Evolutionary conservation across 176 grass and related monocot genomes (phyloP).

Genomic region (Pontederia crassipes): DNA sequence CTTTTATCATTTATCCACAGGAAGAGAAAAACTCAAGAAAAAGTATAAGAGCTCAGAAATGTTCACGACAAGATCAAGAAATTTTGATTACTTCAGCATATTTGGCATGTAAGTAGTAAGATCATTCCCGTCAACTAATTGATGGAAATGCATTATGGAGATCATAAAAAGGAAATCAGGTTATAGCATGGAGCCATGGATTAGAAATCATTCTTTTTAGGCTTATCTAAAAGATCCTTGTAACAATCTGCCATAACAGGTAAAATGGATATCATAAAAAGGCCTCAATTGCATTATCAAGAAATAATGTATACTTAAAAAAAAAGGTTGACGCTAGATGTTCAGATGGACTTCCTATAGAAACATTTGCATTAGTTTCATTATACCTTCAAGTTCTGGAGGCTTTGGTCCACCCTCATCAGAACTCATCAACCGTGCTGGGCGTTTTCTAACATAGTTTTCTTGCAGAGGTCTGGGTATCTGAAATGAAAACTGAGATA

Average conservation of each 20-base stretch:
- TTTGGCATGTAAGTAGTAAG: too few species aligned
- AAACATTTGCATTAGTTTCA: background rate
- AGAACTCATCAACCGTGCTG: slow-evolving; percentile 19
- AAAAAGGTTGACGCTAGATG: background rate
- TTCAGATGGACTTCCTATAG: background rate
- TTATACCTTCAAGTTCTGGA: slow-evolving; percentile 32
- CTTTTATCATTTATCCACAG: too few species aligned
- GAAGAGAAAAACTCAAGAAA: too few species aligned
- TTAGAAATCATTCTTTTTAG: background rate
- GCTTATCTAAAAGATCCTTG: background rate
- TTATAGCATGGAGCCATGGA: background rate
- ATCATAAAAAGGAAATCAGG: background rate
- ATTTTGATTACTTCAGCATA: too few species aligned
- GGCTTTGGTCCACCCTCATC: background rate
- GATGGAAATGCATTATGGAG: too few species aligned
- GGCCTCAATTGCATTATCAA: background rate
- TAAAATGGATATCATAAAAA: background rate
- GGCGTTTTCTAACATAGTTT: slow-evolving; percentile 24
- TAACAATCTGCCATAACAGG: background rate
- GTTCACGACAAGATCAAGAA: too few species aligned
- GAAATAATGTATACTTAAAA: background rate
- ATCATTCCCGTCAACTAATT: too few species aligned
- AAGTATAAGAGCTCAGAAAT: too few species aligned
- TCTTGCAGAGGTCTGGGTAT: slow-evolving; percentile 37
- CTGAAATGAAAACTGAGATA: slow-evolving; percentile 49